These are phyloP conservation scores for Aplosporella prunicola DNA, from an alignment of 2,329 filamentous ascomycete species.

Conservation along the genomic window DNA sequence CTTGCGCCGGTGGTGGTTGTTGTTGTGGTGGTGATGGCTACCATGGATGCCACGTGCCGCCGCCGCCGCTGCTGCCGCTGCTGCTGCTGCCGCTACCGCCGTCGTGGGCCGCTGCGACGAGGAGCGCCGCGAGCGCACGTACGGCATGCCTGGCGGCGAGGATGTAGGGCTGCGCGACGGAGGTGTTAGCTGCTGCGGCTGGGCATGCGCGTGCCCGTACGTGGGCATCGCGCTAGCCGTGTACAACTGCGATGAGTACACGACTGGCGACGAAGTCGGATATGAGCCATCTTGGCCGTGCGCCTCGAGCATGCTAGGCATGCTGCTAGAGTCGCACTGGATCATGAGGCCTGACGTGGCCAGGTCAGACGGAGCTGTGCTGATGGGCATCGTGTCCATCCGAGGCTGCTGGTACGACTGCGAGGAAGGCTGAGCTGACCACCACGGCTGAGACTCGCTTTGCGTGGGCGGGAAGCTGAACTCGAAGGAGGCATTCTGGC, in stretches of 20 bases:
- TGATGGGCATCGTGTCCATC: slow-evolving; percentile 10
- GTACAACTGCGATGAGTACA: slow-evolving; percentile 9
- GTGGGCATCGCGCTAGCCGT: slow-evolving; percentile 2
- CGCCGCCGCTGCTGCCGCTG: slow-evolving; percentile 16
- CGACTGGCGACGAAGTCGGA: slow-evolving; percentile 8
- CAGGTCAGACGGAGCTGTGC: slow-evolving; percentile 10
- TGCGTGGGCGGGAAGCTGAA: slow-evolving; percentile 25
- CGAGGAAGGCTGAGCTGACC: slow-evolving; percentile 16
- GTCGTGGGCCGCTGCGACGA: slow-evolving; percentile 6
- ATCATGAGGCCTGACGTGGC: slow-evolving; percentile 10
- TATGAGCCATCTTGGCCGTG: slow-evolving; percentile 4
- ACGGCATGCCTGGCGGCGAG: slow-evolving; percentile 1
- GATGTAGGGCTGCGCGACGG: slow-evolving; percentile 8
- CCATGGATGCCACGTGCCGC: slow-evolving; percentile 8
- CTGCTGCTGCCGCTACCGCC: slow-evolving; percentile 9
- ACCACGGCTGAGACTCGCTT: slow-evolving; percentile 23
- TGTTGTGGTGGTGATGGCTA: too few relatives aligned
- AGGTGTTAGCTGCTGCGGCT: slow-evolving; percentile 4
- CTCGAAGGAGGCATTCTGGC: slow-evolving; percentile 20
- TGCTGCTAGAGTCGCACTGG: slow-evolving; percentile 9
- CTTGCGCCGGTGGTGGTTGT: slow-evolving; percentile 9
- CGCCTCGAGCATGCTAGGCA: slow-evolving; percentile 9
- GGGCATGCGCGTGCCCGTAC: neutral
- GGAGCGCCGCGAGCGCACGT: slow-evolving; percentile 3
- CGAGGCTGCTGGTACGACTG: slow-evolving; percentile 16